A percentile compares a stretch with the other conserved stretches of the same genome.
phyloP scores from a whole-genome alignment of 305 asterid species.

The Solanum hybrid region DNA sequence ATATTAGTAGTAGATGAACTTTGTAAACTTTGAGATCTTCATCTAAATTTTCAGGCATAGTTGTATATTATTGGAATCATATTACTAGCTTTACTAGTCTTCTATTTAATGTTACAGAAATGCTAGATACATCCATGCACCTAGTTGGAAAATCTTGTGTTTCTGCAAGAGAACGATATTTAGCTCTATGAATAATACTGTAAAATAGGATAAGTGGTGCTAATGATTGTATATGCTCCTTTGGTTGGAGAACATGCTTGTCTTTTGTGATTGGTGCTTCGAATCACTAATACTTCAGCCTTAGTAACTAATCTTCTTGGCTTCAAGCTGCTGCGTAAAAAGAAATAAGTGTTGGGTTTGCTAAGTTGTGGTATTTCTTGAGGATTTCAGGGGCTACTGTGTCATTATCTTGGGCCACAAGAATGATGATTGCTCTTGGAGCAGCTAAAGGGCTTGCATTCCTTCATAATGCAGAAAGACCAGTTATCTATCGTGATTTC shows the following conservation, averaged over 20 bases:
- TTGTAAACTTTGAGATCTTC: background rate
- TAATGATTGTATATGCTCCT: background rate
- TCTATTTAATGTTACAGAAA: background rate
- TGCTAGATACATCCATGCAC: background rate
- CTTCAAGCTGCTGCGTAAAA: background rate
- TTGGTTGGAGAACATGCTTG: background rate
- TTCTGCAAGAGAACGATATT: background rate
- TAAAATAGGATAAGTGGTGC: background rate
- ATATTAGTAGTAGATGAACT: background rate
- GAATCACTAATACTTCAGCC: background rate
- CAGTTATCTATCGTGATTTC: constrained; percentile 82
- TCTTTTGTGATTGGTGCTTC: background rate
- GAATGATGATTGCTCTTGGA: constrained; percentile 89
- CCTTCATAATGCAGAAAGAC: constrained; percentile 84
- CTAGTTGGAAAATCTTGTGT: background rate
- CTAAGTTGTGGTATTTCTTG: constrained; percentile 41
- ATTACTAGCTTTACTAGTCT: background rate
- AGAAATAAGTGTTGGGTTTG: constrained; percentile 1
- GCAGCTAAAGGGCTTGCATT: constrained; percentile 90
- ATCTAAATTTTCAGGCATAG: background rate
- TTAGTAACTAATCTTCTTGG: background rate
- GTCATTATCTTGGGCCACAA: constrained; percentile 66
- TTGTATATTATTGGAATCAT: background rate
- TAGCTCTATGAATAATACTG: background rate
- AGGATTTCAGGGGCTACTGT: constrained; percentile 58